Percentiles rank a stretch among this genome's conserved stretches.
Conservation (phyloP, 2,329 filamentous ascomycete genomes). For the Sphaerulina populicola region DNA sequence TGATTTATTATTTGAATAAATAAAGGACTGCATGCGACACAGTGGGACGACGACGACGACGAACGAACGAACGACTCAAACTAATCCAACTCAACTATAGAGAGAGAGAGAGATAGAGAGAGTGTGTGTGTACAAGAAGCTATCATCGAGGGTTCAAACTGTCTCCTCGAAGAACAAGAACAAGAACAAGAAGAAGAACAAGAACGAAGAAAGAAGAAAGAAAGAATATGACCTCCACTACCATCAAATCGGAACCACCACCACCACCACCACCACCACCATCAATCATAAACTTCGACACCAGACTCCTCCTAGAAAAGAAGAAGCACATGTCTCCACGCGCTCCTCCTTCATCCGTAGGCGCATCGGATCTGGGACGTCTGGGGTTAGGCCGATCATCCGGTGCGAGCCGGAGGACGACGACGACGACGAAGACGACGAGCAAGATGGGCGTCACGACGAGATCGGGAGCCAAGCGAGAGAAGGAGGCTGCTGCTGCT, state of each 20-base stretch:
- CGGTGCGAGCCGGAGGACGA: background rate
- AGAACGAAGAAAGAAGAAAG: background rate
- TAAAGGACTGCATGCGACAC: slow-evolving; percentile 5
- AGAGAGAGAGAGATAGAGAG: no score
- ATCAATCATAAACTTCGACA: no score
- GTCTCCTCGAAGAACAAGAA: no score
- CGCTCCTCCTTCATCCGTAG: slow-evolving; percentile 14
- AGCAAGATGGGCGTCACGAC: slow-evolving; percentile 16
- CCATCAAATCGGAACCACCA: slow-evolving; percentile 4
- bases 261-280: slow-evolving; percentile 3
- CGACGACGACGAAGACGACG: background rate
- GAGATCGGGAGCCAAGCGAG: slow-evolving; percentile 13
- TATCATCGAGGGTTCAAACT: background rate
- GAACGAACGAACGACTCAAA: background rate
- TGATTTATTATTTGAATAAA: background rate
- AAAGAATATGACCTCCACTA: no score
- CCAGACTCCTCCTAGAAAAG: background rate
- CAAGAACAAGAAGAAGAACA: no score
- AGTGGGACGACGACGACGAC: slow-evolving; percentile 7
- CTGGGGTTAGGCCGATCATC: slow-evolving; percentile 7
- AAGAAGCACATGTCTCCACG: slow-evolving; percentile 16
- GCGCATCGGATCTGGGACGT: slow-evolving; percentile 18
- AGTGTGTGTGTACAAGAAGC: slow-evolving; percentile 10
- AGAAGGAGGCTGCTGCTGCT: background rate
- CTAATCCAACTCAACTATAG: no score